A percentile compares a stretch with the other conserved stretches of the same genome.
Evolutionary conservation across 805 yeast genomes (phyloP).

Genomic region (Pichia exigua): DNA sequence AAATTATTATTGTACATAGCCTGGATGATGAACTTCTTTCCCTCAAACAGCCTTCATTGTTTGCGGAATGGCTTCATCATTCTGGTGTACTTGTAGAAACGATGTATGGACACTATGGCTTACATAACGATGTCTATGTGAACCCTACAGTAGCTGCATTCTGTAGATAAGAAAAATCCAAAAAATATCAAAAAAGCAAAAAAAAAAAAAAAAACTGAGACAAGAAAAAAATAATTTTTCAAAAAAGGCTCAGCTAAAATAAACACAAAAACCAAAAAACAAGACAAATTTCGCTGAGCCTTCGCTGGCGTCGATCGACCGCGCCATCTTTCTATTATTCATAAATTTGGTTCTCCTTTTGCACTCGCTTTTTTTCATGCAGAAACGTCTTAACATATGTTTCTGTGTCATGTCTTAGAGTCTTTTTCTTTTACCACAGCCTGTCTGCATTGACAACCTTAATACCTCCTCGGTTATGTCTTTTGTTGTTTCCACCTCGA

Average conservation of each 20-base stretch:
- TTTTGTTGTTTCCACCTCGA: background rate
- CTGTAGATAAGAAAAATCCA: background rate
- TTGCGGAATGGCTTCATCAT: conserved; percentile 29
- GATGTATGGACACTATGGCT: conserved; percentile 40
- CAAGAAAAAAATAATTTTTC: background rate
- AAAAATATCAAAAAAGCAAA: background rate
- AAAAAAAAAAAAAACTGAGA: background rate
- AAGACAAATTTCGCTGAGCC: background rate
- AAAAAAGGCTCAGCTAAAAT: background rate
- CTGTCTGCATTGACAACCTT: too few species aligned
- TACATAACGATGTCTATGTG: conserved; percentile 58
- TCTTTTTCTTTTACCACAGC: background rate
- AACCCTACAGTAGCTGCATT: conserved; percentile 11
- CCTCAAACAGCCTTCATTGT: conserved; percentile 37
- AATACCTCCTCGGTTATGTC: too few species aligned
- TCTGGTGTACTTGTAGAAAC: conserved; percentile 12
- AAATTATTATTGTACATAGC: conserved; percentile 49
- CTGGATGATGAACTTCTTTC: conserved; percentile 58
- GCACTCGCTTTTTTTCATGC: background rate
- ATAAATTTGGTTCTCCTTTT: background rate
- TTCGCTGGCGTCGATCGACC: background rate
- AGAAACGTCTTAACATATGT: background rate
- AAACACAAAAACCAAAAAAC: background rate
- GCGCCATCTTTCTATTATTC: background rate
- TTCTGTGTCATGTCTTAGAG: background rate